phyloP scores from a whole-genome alignment of 441 rosid genomes.

The Euphorbia schlechtendalii region DNA sequence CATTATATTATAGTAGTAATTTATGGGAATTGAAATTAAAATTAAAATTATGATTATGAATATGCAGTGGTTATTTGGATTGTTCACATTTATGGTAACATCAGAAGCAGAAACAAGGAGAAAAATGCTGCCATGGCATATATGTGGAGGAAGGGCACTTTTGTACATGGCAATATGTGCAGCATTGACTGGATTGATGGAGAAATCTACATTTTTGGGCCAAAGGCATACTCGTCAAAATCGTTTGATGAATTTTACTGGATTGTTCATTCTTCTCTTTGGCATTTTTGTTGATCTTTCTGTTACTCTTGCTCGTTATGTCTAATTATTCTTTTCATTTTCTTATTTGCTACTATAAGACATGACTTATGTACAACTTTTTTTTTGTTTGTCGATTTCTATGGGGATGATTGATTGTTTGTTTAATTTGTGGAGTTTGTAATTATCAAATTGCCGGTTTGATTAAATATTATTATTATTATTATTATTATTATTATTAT shows the following conservation, averaged over 20 bases:
- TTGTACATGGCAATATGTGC: conserved; percentile 65
- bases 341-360: neutral
- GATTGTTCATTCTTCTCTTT: conserved; percentile 56
- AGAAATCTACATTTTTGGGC: conserved; percentile 32
- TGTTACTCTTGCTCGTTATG: conserved; percentile 60
- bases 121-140: conserved; percentile 63
- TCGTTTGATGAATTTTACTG: conserved; percentile 63
- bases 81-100: conserved; percentile 35
- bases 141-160: conserved; percentile 62
- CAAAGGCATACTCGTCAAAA: conserved; percentile 30
- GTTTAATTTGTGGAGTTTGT: neutral
- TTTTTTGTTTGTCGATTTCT: neutral
- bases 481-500: too few relatives aligned
- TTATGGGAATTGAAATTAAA: neutral
- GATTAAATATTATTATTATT: too few relatives aligned
- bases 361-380: too few relatives aligned
- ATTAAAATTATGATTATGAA: too few relatives aligned
- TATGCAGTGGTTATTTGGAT: conserved; percentile 64
- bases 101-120: conserved; percentile 15
- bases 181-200: conserved; percentile 72
- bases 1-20: too few relatives aligned
- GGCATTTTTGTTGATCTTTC: conserved; percentile 74
- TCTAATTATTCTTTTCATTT: conserved; percentile 15
- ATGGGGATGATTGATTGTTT: neutral
- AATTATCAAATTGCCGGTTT: neutral